phyloP scores from a whole-genome alignment of 805 yeast genomes.

The Zygosaccharomyces bailii region DNA sequence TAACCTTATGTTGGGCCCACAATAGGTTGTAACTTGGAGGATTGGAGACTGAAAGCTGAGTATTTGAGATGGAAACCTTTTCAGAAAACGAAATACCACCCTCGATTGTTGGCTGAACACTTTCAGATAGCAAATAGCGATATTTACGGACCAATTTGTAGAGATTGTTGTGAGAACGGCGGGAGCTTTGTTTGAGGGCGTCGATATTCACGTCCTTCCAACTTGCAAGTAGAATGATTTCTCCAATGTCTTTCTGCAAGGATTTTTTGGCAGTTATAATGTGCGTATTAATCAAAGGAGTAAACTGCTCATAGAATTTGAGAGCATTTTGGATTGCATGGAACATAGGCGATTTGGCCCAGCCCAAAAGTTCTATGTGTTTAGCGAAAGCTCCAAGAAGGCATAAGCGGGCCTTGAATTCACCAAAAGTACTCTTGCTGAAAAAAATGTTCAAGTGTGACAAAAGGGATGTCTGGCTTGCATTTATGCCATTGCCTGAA shows the following conservation, averaged over 20 bases:
- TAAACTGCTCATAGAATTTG: conserved; percentile 65
- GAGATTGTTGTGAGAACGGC: conserved; percentile 77
- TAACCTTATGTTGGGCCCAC: conserved; percentile 29
- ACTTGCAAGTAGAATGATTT: conserved; percentile 82
- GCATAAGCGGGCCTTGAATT: conserved; percentile 55
- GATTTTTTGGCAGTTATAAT: conserved; percentile 46
- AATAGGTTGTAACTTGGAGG: conserved; percentile 13
- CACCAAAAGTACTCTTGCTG: conserved; percentile 75
- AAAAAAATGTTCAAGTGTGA: conserved; percentile 70
- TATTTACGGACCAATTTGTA: conserved; percentile 83
- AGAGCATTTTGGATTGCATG: conserved; percentile 40
- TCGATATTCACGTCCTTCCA: conserved; percentile 96
- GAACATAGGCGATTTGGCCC: conserved; percentile 24
- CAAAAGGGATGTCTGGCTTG: conserved; percentile 34
- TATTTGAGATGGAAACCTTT: conserved; percentile 13
- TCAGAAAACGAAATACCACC: conserved; percentile 40
- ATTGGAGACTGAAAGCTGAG: conserved; percentile 9
- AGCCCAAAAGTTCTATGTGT: conserved; percentile 43
- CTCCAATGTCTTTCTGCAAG: no score
- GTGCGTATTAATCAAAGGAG: conserved; percentile 44
- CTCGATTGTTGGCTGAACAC: conserved; percentile 56
- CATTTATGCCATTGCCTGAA: conserved; percentile 35
- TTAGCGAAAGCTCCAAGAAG: conserved; percentile 61
- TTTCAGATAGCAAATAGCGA: conserved; percentile 54
- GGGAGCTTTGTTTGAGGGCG: conserved; percentile 91